These are phyloP conservation scores for Tieghemiomyces parasiticus DNA, from an alignment of 192 early-diverging fungal genomes.

Conservation along the genomic window DNA sequence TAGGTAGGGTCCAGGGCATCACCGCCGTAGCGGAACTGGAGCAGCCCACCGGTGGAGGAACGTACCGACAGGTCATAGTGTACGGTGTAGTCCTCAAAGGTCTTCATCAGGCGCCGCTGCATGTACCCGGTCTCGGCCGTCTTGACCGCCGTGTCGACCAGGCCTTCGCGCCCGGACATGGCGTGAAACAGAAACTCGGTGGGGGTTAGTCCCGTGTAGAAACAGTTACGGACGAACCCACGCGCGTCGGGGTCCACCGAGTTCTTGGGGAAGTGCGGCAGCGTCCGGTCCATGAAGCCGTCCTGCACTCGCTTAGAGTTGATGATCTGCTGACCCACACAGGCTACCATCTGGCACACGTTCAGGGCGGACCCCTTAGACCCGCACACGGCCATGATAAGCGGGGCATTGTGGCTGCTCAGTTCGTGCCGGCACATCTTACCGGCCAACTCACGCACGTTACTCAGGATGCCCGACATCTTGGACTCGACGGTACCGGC, in stretches of 20 bases:
- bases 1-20: conserved; percentile 90
- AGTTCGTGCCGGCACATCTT: conserved; percentile 84
- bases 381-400: conserved; percentile 98
- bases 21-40: conserved; percentile 94
- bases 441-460: conserved; percentile 85
- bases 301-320: conserved; percentile 88
- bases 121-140: conserved; percentile 99
- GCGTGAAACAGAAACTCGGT: conserved; percentile 99
- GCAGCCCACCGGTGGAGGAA: conserved; percentile 74
- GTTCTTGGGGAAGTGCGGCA: conserved; percentile 93
- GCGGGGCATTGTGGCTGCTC: conserved; percentile 87
- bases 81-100: conserved; percentile 86
- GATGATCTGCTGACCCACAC: conserved; percentile 99
- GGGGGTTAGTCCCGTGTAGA: conserved; percentile 89
- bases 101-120: conserved; percentile 93
- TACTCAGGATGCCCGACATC: conserved; percentile 76
- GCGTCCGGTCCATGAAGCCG: conserved; percentile 91
- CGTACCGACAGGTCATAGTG: conserved; percentile 95
- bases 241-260: conserved; percentile 87
- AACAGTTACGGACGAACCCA: conserved; percentile 95
- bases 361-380: conserved; percentile 98
- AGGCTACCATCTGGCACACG: conserved; percentile 99
- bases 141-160: conserved; percentile 99
- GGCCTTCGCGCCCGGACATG: conserved; percentile 97
- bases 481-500: conserved; percentile 77